phyloP scores from a whole-genome alignment of 1,284 basidiomycete species.

The Rhodofomes roseus region DNA sequence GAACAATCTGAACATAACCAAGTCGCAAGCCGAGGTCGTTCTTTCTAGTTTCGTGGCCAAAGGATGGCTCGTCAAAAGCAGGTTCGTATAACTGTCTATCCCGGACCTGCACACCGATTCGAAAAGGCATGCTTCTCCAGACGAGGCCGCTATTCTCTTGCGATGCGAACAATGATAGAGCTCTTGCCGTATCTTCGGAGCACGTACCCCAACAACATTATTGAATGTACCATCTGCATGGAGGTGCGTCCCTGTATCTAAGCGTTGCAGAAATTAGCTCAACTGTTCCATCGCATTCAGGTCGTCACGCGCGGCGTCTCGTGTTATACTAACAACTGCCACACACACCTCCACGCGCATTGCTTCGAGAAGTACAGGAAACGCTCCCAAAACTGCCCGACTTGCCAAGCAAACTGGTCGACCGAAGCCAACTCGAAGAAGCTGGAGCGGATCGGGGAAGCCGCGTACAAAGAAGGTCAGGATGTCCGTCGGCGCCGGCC shows the following conservation, averaged over 20 bases:
- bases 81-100: conserved; percentile 42
- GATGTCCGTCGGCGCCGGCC: conserved; percentile 45
- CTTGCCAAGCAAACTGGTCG: conserved; percentile 59
- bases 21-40: conserved; percentile 70
- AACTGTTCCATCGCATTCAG: conserved; percentile 32
- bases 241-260: conserved; percentile 42
- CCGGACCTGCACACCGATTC: not conserved
- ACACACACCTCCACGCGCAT: conserved; percentile 60
- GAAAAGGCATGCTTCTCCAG: conserved; percentile 11
- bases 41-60: conserved; percentile 78
- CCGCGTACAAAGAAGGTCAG: conserved; percentile 54
- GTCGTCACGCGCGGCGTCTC: conserved; percentile 64
- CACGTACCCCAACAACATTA: conserved; percentile 68
- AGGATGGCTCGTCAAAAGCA: conserved; percentile 77
- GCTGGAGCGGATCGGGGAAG: conserved; percentile 59
- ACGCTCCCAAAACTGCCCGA: conserved; percentile 46
- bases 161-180: conserved; percentile 72
- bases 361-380: conserved; percentile 54
- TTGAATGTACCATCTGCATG: conserved; percentile 73
- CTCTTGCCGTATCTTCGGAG: conserved; percentile 71
- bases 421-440: conserved; percentile 36
- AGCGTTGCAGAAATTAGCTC: not conserved
- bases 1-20: conserved; percentile 62
- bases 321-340: conserved; percentile 63
- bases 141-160: conserved; percentile 71